These are phyloP conservation scores for Phlyctochytrium planicorne DNA, from an alignment of 192 early-diverging fungal species.

Conservation along the genomic window DNA sequence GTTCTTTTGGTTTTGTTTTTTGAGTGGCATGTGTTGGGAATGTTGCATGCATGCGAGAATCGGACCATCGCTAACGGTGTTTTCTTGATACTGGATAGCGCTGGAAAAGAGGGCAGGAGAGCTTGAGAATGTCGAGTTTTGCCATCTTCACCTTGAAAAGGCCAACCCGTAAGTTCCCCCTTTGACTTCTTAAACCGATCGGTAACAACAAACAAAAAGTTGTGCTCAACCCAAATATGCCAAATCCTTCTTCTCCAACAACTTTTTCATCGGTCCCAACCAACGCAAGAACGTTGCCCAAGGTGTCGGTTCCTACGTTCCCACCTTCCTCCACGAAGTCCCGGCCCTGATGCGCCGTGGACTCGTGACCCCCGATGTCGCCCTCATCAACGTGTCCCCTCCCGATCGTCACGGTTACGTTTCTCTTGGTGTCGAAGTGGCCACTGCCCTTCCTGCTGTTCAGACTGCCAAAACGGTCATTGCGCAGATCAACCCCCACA, in stretches of 20 bases:
- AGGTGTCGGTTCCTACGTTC: conserved; percentile 40
- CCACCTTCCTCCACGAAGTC: conserved; percentile 41
- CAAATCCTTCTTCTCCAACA: conserved; percentile 41
- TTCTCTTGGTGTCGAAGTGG: conserved; percentile 47
- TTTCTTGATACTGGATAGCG: too few species aligned
- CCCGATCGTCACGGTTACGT: conserved; percentile 50
- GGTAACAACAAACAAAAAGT: conserved; percentile 1
- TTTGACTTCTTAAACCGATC: too few species aligned
- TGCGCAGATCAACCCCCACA: conserved; percentile 49
- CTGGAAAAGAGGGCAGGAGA: too few species aligned
- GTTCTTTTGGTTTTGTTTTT: too few species aligned
- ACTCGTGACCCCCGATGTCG: conserved; percentile 41
- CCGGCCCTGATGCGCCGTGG: conserved; percentile 33
- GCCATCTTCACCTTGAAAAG: too few species aligned
- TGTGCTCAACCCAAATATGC: conserved; percentile 6
- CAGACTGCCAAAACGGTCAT: conserved; percentile 42
- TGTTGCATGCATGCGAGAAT: too few species aligned
- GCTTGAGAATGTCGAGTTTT: too few species aligned
- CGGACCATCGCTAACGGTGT: too few species aligned
- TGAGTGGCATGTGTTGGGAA: too few species aligned
- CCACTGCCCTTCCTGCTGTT: conserved; percentile 37
- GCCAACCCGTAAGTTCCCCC: too few species aligned
- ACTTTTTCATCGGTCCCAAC: conserved; percentile 48
- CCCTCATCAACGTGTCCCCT: conserved; percentile 48
- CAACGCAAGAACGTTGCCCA: conserved; percentile 33